These are phyloP conservation scores for Ceratocystis papillata DNA, from an alignment of 2,329 filamentous ascomycete genomes.

Conservation along the genomic window DNA sequence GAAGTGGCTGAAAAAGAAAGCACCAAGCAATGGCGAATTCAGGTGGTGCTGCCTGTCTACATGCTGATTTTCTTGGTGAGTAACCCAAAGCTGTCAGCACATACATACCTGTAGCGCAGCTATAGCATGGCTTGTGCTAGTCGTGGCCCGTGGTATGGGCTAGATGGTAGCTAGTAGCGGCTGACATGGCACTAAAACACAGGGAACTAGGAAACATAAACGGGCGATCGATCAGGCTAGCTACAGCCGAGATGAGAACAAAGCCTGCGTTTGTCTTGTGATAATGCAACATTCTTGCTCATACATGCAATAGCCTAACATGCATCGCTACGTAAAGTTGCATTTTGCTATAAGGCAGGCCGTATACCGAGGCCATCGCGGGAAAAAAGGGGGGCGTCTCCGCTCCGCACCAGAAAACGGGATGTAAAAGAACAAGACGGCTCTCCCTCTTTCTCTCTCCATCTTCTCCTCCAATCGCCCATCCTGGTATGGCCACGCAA, in stretches of 20 bases:
- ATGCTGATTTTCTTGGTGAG: too few species aligned
- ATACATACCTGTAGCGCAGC: too few species aligned
- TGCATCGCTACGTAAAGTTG: too few species aligned
- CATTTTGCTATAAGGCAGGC: too few species aligned
- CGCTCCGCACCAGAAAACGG: neutral
- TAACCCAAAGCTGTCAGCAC: too few species aligned
- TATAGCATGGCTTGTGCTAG: too few species aligned
- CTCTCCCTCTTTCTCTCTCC: neutral
- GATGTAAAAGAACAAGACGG: neutral
- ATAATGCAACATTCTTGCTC: neutral
- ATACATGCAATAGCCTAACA: neutral
- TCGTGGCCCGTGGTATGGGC: too few species aligned
- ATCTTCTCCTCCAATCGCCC: neutral
- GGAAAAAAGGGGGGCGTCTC: neutral
- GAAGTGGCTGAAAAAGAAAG: neutral
- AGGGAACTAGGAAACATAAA: neutral
- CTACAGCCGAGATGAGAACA: conserved; percentile 4
- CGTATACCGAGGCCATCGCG: too few species aligned
- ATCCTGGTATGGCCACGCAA: conserved; percentile 1
- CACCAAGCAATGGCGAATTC: neutral
- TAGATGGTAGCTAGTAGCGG: neutral
- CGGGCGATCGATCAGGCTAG: conserved; percentile 4
- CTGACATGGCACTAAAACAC: neutral
- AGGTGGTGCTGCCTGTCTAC: neutral
- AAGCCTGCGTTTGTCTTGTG: neutral